Evolutionary conservation across 208 protist species (phyloP).

Genomic region (Trypanosoma scelopori): DNA sequence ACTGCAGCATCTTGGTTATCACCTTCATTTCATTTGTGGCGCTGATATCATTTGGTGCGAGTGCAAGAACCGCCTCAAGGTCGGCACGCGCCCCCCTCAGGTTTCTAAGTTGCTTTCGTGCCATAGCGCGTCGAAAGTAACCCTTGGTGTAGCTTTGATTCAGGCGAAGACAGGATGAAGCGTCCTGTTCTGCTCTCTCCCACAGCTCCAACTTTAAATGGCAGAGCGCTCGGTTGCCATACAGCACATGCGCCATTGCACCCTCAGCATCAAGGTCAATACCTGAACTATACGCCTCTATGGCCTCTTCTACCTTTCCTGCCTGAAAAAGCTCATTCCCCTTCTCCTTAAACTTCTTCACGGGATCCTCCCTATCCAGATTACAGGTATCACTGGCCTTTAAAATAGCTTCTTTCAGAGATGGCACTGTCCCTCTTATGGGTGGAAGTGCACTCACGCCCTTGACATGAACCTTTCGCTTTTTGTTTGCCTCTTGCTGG

Average conservation of each 20-base stretch:
- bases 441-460: constrained; percentile 42
- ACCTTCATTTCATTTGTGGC: constrained; percentile 68
- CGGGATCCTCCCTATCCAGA: constrained; percentile 38
- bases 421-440: constrained; percentile 85
- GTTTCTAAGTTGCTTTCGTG: constrained; percentile 81
- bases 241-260: constrained; percentile 67
- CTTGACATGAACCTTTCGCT: constrained; percentile 23
- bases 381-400: constrained; percentile 22
- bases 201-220: constrained; percentile 77
- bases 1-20: constrained; percentile 74
- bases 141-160: constrained; percentile 85
- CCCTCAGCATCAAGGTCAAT: constrained; percentile 84
- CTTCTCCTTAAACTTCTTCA: constrained; percentile 69
- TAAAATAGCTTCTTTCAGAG: constrained; percentile 74
- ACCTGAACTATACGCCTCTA: constrained; percentile 76
- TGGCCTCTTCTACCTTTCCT: constrained; percentile 69
- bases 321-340: constrained; percentile 87
- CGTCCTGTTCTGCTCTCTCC: constrained; percentile 80
- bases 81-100: constrained; percentile 83
- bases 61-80: constrained; percentile 82
- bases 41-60: constrained; percentile 64
- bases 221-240: constrained; percentile 87
- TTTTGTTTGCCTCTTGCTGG: constrained; percentile 38
- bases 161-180: constrained; percentile 72
- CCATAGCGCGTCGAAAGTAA: constrained; percentile 85